Conservation (phyloP, 306 rosid genomes). For the Quercus gilva region DNA sequence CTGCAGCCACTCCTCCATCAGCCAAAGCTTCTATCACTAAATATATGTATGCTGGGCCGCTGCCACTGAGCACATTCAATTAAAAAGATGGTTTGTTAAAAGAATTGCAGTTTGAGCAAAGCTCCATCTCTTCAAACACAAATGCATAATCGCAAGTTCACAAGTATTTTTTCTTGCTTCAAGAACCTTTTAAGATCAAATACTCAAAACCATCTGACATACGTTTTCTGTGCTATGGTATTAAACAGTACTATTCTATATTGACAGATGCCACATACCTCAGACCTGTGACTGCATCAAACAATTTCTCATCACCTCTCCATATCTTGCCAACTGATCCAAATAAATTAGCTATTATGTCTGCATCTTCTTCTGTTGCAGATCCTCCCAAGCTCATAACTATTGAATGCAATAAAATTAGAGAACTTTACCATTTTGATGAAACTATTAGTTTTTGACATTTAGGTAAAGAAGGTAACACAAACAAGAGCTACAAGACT, state of each 20-base stretch:
- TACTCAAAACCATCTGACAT: not conserved
- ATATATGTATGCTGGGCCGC: conserved; percentile 92
- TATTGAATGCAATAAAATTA: conserved; percentile 30
- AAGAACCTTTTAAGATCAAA: not conserved
- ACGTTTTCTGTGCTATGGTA: not conserved
- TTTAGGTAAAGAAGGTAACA: not conserved
- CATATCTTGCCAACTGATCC: conserved; percentile 86
- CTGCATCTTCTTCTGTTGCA: conserved; percentile 80
- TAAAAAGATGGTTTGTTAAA: conserved; percentile 4
- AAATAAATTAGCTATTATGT: conserved; percentile 65
- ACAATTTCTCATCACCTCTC: conserved; percentile 82
- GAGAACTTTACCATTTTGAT: not conserved
- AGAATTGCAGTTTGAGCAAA: not conserved
- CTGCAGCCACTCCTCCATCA: conserved; percentile 99
- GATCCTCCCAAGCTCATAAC: conserved; percentile 86
- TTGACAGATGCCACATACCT: conserved; percentile 46
- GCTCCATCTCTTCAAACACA: not conserved
- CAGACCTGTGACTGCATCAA: conserved; percentile 91
- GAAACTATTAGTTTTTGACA: not conserved
- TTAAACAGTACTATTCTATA: not conserved
- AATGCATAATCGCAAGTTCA: not conserved
- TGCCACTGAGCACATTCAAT: conserved; percentile 68
- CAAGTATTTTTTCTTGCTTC: not conserved
- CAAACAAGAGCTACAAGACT: not conserved
- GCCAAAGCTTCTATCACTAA: conserved; percentile 97